Evolutionary conservation across 139 green algal genomes (phyloP).

Genomic region (Marvania coccoides): DNA sequence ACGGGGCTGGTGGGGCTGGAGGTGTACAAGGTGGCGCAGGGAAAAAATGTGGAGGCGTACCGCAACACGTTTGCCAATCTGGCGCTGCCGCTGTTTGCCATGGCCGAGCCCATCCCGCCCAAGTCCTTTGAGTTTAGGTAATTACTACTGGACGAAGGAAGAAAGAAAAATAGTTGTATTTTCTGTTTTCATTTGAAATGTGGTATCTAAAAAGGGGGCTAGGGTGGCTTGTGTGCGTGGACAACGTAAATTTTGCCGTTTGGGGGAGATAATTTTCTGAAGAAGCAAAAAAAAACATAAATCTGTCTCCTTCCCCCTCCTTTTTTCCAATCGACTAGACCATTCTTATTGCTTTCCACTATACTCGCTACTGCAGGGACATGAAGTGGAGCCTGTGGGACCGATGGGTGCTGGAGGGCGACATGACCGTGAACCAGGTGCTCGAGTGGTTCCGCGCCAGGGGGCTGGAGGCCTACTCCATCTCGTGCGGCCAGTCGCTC

Average conservation of each 20-base stretch:
- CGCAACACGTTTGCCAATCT: slow-evolving; percentile 99
- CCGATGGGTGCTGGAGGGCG: slow-evolving; percentile 91
- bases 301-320: too few species aligned
- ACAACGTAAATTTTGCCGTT: too few species aligned
- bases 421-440: slow-evolving; percentile 86
- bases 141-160: too few species aligned
- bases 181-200: too few species aligned
- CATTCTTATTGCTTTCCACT: too few species aligned
- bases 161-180: too few species aligned
- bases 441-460: slow-evolving; percentile 85
- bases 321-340: too few species aligned
- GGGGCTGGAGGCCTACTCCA: slow-evolving; percentile 82
- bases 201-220: too few species aligned
- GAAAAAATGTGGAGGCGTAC: slow-evolving; percentile 73
- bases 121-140: slow-evolving; percentile 52
- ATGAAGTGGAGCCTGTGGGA: slow-evolving; percentile 94
- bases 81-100: slow-evolving; percentile 94
- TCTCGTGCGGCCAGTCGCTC: slow-evolving; percentile 83
- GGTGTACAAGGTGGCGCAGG: slow-evolving; percentile 88
- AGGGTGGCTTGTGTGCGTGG: too few species aligned
- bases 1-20: slow-evolving; percentile 95
- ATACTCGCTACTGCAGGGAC: slow-evolving; percentile 55
- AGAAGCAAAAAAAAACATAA: too few species aligned
- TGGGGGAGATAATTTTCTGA: too few species aligned
- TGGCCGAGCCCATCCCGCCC: slow-evolving; percentile 86